Conservation (phyloP, 2,329 filamentous ascomycete genomes). For the Monilinia polystroma region DNA sequence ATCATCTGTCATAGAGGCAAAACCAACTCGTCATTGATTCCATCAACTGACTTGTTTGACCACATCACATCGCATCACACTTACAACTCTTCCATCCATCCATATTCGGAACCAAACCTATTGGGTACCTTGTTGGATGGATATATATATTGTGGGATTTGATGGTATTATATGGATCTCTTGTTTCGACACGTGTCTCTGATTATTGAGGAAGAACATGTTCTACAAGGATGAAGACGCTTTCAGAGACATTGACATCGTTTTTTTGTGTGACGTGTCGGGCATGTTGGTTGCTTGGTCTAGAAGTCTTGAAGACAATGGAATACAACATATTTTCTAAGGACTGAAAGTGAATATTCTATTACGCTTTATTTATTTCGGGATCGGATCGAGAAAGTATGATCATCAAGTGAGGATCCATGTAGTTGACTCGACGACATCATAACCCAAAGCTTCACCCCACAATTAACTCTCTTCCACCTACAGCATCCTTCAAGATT, state of each 20-base stretch:
- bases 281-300: neutral
- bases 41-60: neutral
- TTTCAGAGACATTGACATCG: constrained; percentile 1
- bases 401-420: neutral
- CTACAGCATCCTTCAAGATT: neutral
- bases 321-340: neutral
- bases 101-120: neutral
- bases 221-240: constrained; percentile 1
- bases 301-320: neutral
- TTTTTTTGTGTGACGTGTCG: constrained; percentile 16
- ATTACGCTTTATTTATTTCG: too few relatives aligned
- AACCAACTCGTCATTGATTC: neutral
- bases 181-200: constrained; percentile 14
- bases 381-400: neutral
- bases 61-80: neutral
- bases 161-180: neutral
- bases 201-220: neutral
- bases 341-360: neutral
- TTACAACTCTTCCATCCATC: neutral
- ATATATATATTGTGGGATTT: neutral
- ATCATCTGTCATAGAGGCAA: neutral
- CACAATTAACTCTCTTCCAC: neutral
- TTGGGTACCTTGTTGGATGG: neutral
- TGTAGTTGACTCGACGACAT: neutral
- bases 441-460: neutral